Conservation (phyloP, 805 yeast genomes). For the Wickerhamiella musiphila region DNA sequence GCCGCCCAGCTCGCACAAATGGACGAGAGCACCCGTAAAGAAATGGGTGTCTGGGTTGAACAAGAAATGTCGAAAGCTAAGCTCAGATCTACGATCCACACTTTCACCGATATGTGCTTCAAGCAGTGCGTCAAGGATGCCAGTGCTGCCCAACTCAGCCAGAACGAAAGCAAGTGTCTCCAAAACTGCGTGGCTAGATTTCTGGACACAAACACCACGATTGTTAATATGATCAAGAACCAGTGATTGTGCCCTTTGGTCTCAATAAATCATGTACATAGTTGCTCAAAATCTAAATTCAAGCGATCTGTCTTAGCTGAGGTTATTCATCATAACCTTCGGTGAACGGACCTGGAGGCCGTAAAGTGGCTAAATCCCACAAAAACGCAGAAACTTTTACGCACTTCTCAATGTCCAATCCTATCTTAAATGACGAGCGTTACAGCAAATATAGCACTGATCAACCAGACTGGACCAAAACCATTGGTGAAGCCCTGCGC, state of each 20-base stretch:
- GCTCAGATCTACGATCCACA: slow-evolving; percentile 61
- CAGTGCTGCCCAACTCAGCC: slow-evolving; percentile 28
- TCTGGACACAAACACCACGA: slow-evolving; percentile 71
- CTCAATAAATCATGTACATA: too few species aligned
- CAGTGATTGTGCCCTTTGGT: background rate
- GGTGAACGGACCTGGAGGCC: too few species aligned
- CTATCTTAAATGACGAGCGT: too few species aligned
- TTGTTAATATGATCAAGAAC: slow-evolving; percentile 35
- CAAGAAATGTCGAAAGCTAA: slow-evolving; percentile 73
- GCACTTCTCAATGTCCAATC: too few species aligned
- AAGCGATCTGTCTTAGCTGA: too few species aligned
- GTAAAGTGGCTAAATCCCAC: too few species aligned
- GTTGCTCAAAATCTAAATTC: too few species aligned
- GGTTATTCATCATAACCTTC: too few species aligned
- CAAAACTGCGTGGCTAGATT: slow-evolving; percentile 70
- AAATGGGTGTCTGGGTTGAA: slow-evolving; percentile 59
- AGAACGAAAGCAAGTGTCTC: slow-evolving; percentile 54
- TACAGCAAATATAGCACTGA: too few species aligned
- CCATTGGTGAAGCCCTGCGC: too few species aligned
- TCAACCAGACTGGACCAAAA: too few species aligned
- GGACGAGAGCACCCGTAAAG: slow-evolving; percentile 57
- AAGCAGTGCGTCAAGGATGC: slow-evolving; percentile 51
- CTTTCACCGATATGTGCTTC: slow-evolving; percentile 80
- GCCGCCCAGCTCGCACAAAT: slow-evolving; percentile 30
- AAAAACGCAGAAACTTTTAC: too few species aligned